Base-by-base conservation (phyloP, 129 eudicot genomes). In the sunflower (Helianthus annuus) region DNA sequence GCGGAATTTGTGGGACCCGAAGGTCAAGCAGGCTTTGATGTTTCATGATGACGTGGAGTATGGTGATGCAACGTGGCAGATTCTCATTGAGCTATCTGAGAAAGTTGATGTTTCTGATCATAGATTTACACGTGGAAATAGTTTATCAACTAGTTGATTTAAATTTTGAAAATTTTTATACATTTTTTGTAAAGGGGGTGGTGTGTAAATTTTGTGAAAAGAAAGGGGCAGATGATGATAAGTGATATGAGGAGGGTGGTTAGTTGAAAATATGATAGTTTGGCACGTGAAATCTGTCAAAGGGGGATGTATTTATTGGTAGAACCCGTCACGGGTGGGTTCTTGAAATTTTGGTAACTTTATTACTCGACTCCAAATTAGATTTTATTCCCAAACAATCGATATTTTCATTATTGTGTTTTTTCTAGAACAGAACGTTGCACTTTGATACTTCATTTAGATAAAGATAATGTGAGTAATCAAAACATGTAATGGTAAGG, bases 61-160 rank as follows among this genome's bases (percentile, higher is more conserved):
- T 42, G 98, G 95, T 0, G 98, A 92, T 53, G 98, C 98, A 49
- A 86, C 96, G 75, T 89, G 91, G 91, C 96, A 83, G 53, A 76
- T 83, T 2, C 68, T 92, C 0, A 4, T 22, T n/a, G 84, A 84
- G 3, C 71, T 92, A 0, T 76, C 83, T 0, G 58, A 44, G 42
- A 91, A 82, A 83, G 64, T 82, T 0, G 67, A 27, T 36, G 72
- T 74, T 73, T 81, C 87, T 48, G 74, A 70, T 79, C 52, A 32
- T 29, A 27, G 45, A 1, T 2, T 4, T 59, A 58, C 83, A 80
- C 85, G 75, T 85, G 84, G 77, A 64, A 65, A 66, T 39, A 6
- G 12, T n/a, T 60, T 13, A 49, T 8, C 2, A 15, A 49, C 42
- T 53, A 2, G 14, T 19, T 68, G 57, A n/a, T 12, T 48, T 48